Base-by-base conservation (phyloP, 1,284 basidiomycete species). In the Apiotrichum domesticum region DNA sequence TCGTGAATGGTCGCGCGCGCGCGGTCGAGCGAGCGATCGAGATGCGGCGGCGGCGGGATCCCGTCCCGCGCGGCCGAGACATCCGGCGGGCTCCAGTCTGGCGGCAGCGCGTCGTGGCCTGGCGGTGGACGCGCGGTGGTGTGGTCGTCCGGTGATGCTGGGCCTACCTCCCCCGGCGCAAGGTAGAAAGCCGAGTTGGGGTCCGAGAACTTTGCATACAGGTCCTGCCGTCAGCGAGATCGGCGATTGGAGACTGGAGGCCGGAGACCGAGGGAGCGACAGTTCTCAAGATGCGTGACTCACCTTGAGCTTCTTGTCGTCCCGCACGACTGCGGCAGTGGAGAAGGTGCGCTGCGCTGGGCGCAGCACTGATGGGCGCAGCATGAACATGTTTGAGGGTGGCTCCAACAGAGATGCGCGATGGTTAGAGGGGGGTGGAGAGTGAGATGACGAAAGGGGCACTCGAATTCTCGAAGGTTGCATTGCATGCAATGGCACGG, bases 161-260 rank as follows among this genome's bases (percentile, higher is more conserved):
- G 73, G 11, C 73, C 73, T 0, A 55, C 59, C 6, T 66, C 62
- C 3, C 72, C 72, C 4, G 67, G 63, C 2, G 70, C 65, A 37
- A 75, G 64, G 57, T 75, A 69, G 60, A 65, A 75, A 14, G 67
- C 67, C 10, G 67, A 69, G 3, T 55, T 60, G 3, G 73, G 72
- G 53, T 75, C 69, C 34, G 62, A 59, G 59, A 75, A 75, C 39
- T 70, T 66, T 7, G 64, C 59, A 35, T 66, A 50, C 4, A 75
- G 62, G 39, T 73, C 66, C 68, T 73, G 46, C 14, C 4, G 41
- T 35, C 8, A 35, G 33, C 10, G 21, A 21, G 21, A 21, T 21
- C 21, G 21, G 21, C 21, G 21, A 21, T 21, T 21, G 21, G 21
- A 21, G 21, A 21, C 21, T 21, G 21, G 21, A 21, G 21, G 21